Evolutionary conservation across 1,139 yeast genomes (phyloP).

Genomic region (Geotrichum restrictum): DNA sequence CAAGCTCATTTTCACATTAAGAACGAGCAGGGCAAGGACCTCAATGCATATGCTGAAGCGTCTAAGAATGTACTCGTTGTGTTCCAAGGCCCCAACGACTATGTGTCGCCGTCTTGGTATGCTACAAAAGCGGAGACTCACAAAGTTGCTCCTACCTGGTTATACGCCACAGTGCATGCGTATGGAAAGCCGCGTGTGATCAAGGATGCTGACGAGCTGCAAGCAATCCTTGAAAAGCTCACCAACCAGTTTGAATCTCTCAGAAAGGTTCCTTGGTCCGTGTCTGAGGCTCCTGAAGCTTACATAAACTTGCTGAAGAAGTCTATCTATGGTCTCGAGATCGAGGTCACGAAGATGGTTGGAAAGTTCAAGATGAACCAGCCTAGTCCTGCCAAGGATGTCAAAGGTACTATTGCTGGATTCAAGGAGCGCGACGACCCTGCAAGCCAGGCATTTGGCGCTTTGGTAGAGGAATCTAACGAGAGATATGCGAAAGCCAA

Average conservation of each 20-base stretch:
- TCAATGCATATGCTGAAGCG: constrained; percentile 34
- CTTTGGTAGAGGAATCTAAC: constrained; percentile 9
- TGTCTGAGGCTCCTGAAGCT: constrained; percentile 55
- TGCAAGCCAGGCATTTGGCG: constrained; percentile 10
- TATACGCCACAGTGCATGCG: constrained; percentile 58
- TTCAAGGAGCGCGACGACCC: constrained; percentile 22
- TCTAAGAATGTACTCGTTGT: constrained; percentile 46
- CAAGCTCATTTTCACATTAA: constrained; percentile 56
- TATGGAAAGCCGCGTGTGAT: constrained; percentile 52
- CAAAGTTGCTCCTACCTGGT: constrained; percentile 72
- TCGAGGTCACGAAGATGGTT: constrained; percentile 49
- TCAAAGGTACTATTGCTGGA: constrained; percentile 54
- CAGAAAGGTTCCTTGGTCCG: constrained; percentile 49
- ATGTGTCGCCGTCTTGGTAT: constrained; percentile 61
- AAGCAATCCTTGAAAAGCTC: constrained; percentile 46
- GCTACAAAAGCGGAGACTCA: constrained; percentile 53
- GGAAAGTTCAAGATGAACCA: constrained; percentile 65
- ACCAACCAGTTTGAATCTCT: constrained; percentile 49
- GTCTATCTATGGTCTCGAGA: constrained; percentile 58
- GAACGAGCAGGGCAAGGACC: constrained; percentile 52
- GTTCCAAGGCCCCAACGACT: constrained; percentile 53
- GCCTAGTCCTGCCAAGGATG: constrained; percentile 44
- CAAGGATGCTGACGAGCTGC: constrained; percentile 39
- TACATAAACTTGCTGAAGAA: constrained; percentile 48
- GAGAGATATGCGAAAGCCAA: constrained; percentile 10